phyloP scores from a whole-genome alignment of 1,284 basidiomycete genomes.

The Puccinia triticina region DNA sequence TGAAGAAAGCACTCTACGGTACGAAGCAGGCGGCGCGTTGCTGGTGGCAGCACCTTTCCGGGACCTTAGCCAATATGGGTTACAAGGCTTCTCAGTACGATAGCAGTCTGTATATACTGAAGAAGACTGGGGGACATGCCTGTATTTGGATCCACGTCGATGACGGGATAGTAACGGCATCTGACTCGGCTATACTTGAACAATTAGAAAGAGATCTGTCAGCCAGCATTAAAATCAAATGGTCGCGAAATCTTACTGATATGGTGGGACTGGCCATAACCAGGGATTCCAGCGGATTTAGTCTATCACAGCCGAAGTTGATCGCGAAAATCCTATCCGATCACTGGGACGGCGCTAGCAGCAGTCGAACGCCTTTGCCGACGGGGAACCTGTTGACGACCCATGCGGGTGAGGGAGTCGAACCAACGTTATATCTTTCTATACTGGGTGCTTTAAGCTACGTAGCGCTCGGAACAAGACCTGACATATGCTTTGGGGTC shows the following conservation, averaged over 20 bases:
- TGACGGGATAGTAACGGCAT: constrained; percentile 20
- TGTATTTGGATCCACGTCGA: constrained; percentile 36
- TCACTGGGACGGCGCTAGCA: neutral
- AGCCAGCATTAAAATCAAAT: neutral
- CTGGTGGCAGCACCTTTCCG: constrained; percentile 25
- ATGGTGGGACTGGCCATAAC: neutral
- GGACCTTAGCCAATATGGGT: neutral
- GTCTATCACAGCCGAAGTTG: neutral
- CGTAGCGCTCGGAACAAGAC: too few relatives aligned
- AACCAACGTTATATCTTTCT: too few relatives aligned
- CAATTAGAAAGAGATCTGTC: neutral
- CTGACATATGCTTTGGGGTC: too few relatives aligned
- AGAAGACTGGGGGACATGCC: neutral
- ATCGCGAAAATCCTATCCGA: neutral
- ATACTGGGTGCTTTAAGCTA: too few relatives aligned
- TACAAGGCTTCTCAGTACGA: neutral
- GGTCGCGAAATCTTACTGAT: neutral
- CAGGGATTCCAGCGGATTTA: neutral
- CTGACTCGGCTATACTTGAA: neutral
- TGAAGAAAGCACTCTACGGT: constrained; percentile 11
- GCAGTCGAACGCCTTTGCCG: neutral
- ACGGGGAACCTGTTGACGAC: too few relatives aligned
- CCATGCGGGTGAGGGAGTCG: too few relatives aligned
- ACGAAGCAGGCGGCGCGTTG: neutral
- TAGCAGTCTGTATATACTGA: neutral